Percentiles rank a stretch among this genome's conserved stretches.
phyloP scores from a whole-genome alignment of 1,284 basidiomycete genomes.

The Entoloma clypeatum region DNA sequence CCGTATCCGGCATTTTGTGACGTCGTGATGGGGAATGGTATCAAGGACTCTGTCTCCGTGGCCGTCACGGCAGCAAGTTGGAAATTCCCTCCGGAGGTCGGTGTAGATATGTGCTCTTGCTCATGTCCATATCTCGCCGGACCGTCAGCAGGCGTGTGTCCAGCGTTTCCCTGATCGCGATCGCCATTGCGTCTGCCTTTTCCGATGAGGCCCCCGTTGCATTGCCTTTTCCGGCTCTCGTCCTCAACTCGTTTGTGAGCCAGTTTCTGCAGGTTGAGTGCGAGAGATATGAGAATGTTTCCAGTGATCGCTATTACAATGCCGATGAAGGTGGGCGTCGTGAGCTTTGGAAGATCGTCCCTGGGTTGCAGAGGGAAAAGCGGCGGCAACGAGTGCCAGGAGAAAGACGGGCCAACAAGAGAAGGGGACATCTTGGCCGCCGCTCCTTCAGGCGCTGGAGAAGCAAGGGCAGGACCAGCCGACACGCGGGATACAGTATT shows the following conservation, averaged over 20 bases:
- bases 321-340: slow-evolving; percentile 65
- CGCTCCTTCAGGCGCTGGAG: too few relatives aligned
- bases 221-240: slow-evolving; percentile 21
- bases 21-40: slow-evolving; percentile 19
- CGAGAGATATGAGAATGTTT: slow-evolving; percentile 87
- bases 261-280: slow-evolving; percentile 89
- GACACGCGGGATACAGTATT: too few relatives aligned
- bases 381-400: neutral
- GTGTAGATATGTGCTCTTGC: slow-evolving; percentile 20
- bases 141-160: slow-evolving; percentile 13
- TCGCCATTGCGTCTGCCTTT: slow-evolving; percentile 2
- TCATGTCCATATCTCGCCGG: slow-evolving; percentile 29
- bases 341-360: slow-evolving; percentile 54
- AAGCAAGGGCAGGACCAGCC: too few relatives aligned
- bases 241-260: slow-evolving; percentile 75
- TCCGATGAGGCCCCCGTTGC: slow-evolving; percentile 1
- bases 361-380: slow-evolving; percentile 16
- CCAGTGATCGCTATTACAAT: slow-evolving; percentile 82
- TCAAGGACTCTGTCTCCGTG: slow-evolving; percentile 27
- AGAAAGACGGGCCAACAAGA: too few relatives aligned
- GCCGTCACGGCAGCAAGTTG: neutral
- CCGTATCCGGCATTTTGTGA: slow-evolving; percentile 11
- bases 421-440: too few relatives aligned
- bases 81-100: neutral
- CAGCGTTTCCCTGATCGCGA: slow-evolving; percentile 12